Base-by-base conservation (phyloP, 768 basidiomycete species). In the Termitomyces titanicus region DNA sequence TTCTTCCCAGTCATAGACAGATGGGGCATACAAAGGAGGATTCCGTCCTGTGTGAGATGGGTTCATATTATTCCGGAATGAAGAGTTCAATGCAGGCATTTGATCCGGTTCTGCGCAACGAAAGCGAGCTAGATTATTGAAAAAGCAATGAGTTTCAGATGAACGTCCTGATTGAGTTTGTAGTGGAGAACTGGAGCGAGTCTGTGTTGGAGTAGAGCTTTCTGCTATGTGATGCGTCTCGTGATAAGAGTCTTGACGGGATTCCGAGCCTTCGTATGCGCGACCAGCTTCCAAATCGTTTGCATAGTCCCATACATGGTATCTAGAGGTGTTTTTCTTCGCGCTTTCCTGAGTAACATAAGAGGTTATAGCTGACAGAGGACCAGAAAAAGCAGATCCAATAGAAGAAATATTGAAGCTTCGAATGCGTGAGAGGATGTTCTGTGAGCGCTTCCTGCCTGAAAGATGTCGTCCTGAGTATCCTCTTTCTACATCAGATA, bases 381-480 rank as follows among this genome's bases (percentile, higher is more conserved):
- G 51, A 5, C 56, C 61, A 53, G 63, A 63, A 49, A 67, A 64
- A 56, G 62, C 47, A 57, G 61, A 63, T 22, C 63, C 58, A 22
- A 67, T 54, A 10, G 63, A 63, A 46, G 56, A 55, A 17, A 64
- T 47, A 50, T 63, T 65, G 49, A 67, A 64, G 53, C 56, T 63
- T 24, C 61, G 64, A 48, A 67, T 59, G 47, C 61, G 63, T 35
- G 61, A 57, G 20, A 66, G 57, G 17, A 66, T 35, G 37, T 38
- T 55, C 24, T 54, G 55, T 38, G 61, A 48, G 29, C 55, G 50
- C 13, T 55, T 52, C 38, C 59, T 40, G 44, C 37, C 47, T 13
- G 7, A n/a, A 13, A 27, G 1, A 15, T 51, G 5, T 31, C 20
- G 40, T 51, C 35, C 45, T 20, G 17, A 10, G n/a, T 33, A 17